Conservation (phyloP, 176 grass and related monocot genomes). For the Pharus latifolius region DNA sequence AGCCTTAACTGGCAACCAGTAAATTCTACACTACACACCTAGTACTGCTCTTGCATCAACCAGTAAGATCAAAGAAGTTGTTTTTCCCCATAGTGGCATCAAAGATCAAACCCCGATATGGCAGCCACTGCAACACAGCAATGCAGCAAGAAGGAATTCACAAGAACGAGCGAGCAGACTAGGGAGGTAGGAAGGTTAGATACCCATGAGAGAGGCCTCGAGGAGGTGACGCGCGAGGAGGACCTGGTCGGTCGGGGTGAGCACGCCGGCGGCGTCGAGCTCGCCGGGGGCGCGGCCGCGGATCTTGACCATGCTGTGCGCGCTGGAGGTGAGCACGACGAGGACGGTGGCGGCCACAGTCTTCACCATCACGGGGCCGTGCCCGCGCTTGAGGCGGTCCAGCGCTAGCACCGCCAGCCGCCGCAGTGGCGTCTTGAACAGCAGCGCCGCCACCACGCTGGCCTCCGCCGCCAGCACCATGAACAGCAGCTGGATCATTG, state of each 20-base stretch:
- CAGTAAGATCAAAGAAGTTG: too few relatives aligned
- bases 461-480: constrained; percentile 53
- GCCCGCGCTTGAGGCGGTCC: constrained; percentile 80
- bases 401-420: constrained; percentile 46
- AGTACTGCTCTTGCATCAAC: too few relatives aligned
- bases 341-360: constrained; percentile 61
- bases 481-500: constrained; percentile 88
- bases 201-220: constrained; percentile 81
- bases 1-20: too few relatives aligned
- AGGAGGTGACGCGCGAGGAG: constrained; percentile 84
- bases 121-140: not conserved
- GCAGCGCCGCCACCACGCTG: constrained; percentile 35
- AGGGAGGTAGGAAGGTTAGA: not conserved
- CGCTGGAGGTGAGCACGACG: constrained; percentile 45
- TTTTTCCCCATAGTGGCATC: too few relatives aligned
- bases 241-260: constrained; percentile 85
- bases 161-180: not conserved
- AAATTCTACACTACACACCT: too few relatives aligned
- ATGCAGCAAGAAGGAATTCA: not conserved
- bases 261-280: constrained; percentile 17
- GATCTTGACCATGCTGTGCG: constrained; percentile 73
- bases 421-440: constrained; percentile 84
- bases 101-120: too few relatives aligned
- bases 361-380: constrained; percentile 59
- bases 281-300: constrained; percentile 29